Evolutionary conservation across 768 basidiomycete species (phyloP), one percentile per base, ranked within the genome.

Genomic region (Mycena olivaceomarginata): DNA sequence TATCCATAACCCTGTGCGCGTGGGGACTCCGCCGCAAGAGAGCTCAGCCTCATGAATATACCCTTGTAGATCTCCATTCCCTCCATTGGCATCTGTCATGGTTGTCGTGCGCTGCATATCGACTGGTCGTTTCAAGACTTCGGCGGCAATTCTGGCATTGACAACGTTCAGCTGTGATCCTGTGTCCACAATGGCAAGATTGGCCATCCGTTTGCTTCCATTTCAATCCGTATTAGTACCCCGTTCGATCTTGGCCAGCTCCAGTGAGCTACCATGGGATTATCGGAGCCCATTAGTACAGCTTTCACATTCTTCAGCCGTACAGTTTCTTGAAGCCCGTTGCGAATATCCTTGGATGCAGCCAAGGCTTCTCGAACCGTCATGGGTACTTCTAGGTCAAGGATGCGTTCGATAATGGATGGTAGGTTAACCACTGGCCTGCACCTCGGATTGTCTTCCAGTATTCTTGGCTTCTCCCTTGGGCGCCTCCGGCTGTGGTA

Each of bases 11-110:
- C 80, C 77, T 1, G 82, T 81, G 1, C 13, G 15, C 0, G 84
- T 84, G 0, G 4, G 18, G 0, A 83, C 9, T n/a, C 53, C 69
- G 71, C 85, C 83, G 45, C 81, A 81, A 9, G n/a, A 41, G 1
- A 86, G 40, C 6, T 74, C 74, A 0, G 83, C 82, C 20, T 77
- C 73, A 4, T 67, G 22, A 2, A 82, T 77, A 25, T 80, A 68
- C 16, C 84, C 84, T 62, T 64, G 66, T 4, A 83, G 71, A 4
- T 72, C 39, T 0, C 80, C 80, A 57, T 79, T 70, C 4, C 81
- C 82, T 4, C 84, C 84, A 74, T 84, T 86, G 0, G 82, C 84
- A 66, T 86, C 85, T 56, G 63, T 72, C 78, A 85, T 80, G 4
- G 16, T 63, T 2, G 74, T 80, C 0, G n/a, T 15, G 12, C 70